These are phyloP conservation scores for Gorgonomyces haynaldii DNA, from an alignment of 192 early-diverging fungal species.

Conservation along the genomic window DNA sequence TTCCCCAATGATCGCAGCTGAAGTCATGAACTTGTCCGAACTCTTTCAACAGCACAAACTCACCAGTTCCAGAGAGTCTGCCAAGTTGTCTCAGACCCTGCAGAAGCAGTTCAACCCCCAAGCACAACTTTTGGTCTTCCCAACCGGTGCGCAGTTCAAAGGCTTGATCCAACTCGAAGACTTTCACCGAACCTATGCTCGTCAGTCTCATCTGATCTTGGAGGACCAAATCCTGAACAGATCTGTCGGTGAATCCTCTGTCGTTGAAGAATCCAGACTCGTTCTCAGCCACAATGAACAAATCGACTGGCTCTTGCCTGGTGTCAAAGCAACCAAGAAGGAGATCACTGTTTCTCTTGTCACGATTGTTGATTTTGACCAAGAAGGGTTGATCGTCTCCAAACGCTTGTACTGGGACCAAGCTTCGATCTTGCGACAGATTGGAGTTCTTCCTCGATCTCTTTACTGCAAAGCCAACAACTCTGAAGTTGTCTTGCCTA, in stretches of 20 bases:
- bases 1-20: not conserved
- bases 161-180: no score
- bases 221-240: slow-evolving; percentile 3
- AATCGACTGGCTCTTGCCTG: slow-evolving; percentile 37
- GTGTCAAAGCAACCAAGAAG: slow-evolving; percentile 33
- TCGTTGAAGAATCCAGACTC: slow-evolving; percentile 33
- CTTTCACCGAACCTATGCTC: no score
- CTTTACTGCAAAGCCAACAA: slow-evolving; percentile 39
- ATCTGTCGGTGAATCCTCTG: not conserved
- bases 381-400: slow-evolving; percentile 14
- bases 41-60: no score
- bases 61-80: no score
- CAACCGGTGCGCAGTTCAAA: no score
- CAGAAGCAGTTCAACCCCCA: no score
- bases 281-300: slow-evolving; percentile 23
- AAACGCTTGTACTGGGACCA: slow-evolving; percentile 45
- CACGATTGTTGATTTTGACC: slow-evolving; percentile 18
- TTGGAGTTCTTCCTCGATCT: slow-evolving; percentile 23
- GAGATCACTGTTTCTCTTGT: slow-evolving; percentile 20
- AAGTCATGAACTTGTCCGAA: not conserved
- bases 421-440: slow-evolving; percentile 34
- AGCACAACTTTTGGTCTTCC: no score
- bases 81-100: no score
- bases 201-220: not conserved
- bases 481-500: slow-evolving; percentile 29